Percentiles rank a stretch among this genome's conserved stretches.
Evolutionary conservation across 2,329 filamentous ascomycete species (phyloP).

Genomic region (Westerdykella ornata): DNA sequence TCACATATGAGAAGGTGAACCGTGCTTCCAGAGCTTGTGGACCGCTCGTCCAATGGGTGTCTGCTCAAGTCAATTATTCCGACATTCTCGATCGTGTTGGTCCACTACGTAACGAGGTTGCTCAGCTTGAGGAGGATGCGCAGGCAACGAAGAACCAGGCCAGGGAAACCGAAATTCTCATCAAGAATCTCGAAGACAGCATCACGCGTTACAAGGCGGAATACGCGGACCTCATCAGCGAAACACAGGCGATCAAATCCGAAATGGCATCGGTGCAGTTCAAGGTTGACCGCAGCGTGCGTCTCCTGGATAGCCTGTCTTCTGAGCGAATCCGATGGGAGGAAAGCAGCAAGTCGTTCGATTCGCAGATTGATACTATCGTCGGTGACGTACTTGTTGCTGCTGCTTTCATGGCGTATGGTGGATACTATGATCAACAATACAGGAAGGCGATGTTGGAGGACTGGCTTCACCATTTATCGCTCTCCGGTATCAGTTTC

Average conservation of each 20-base stretch:
- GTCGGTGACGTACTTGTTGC: slow-evolving; percentile 93
- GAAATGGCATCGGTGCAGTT: slow-evolving; percentile 96
- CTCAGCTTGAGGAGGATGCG: slow-evolving; percentile 77
- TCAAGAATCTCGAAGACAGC: slow-evolving; percentile 75
- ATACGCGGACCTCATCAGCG: slow-evolving; percentile 90
- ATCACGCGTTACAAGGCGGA: slow-evolving; percentile 94
- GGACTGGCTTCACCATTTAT: slow-evolving; percentile 91
- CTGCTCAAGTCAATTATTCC: slow-evolving; percentile 96
- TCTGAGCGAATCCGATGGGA: slow-evolving; percentile 94
- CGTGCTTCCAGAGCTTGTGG: slow-evolving; percentile 95
- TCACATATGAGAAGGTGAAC: slow-evolving; percentile 93
- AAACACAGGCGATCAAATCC: slow-evolving; percentile 92
- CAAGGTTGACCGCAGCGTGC: slow-evolving; percentile 95
- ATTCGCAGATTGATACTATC: slow-evolving; percentile 93
- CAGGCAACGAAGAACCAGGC: slow-evolving; percentile 90
- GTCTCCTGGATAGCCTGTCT: slow-evolving; percentile 86
- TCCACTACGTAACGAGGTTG: slow-evolving; percentile 83
- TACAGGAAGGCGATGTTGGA: slow-evolving; percentile 98
- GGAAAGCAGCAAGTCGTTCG: slow-evolving; percentile 93
- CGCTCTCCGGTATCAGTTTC: slow-evolving; percentile 85
- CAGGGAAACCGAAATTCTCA: slow-evolving; percentile 82
- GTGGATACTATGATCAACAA: slow-evolving; percentile 93
- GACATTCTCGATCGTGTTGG: slow-evolving; percentile 92
- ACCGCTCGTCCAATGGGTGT: slow-evolving; percentile 92
- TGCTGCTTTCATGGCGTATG: slow-evolving; percentile 95